Evolutionary conservation across 495 filamentous ascomycete species (phyloP).

Genomic region (Aspergillus conjunctus): DNA sequence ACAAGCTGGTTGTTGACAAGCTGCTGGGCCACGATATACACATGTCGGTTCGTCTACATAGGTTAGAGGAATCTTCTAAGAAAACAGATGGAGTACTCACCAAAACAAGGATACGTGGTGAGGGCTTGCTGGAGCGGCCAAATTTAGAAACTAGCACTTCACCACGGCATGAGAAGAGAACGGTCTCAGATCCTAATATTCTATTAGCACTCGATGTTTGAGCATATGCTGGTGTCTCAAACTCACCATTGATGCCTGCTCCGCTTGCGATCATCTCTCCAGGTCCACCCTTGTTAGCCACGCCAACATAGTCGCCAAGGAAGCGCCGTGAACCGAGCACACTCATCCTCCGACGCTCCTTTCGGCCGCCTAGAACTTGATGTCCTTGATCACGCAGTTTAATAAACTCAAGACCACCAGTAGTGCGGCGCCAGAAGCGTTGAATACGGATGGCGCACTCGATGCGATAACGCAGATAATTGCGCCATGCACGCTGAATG

Average conservation of each 20-base stretch:
- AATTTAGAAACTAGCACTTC: constrained; percentile 91
- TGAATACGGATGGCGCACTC: constrained; percentile 95
- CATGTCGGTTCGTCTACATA: constrained; percentile 69
- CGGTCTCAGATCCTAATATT: constrained; percentile 60
- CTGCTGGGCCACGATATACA: constrained; percentile 84
- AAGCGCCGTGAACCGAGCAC: constrained; percentile 88
- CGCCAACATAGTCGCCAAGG: constrained; percentile 92
- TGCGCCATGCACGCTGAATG: constrained; percentile 96
- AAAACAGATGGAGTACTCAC: constrained; percentile 36
- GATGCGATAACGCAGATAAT: constrained; percentile 87
- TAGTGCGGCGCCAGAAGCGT: constrained; percentile 90
- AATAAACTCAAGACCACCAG: constrained; percentile 82
- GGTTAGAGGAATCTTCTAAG: constrained; percentile 16
- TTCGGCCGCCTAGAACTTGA: constrained; percentile 75
- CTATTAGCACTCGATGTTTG: not conserved
- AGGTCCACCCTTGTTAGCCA: constrained; percentile 76
- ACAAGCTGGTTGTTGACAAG: constrained; percentile 78
- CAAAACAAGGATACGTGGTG: constrained; percentile 80
- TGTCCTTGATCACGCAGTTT: constrained; percentile 91
- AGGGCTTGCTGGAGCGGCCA: constrained; percentile 91
- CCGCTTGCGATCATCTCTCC: constrained; percentile 78
- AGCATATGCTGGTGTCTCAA: not conserved
- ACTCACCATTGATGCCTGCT: constrained; percentile 59
- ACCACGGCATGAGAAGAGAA: constrained; percentile 86
- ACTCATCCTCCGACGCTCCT: constrained; percentile 89